Base-by-base conservation (phyloP, 192 early-diverging fungal species). In the Coemansia umbellata region DNA sequence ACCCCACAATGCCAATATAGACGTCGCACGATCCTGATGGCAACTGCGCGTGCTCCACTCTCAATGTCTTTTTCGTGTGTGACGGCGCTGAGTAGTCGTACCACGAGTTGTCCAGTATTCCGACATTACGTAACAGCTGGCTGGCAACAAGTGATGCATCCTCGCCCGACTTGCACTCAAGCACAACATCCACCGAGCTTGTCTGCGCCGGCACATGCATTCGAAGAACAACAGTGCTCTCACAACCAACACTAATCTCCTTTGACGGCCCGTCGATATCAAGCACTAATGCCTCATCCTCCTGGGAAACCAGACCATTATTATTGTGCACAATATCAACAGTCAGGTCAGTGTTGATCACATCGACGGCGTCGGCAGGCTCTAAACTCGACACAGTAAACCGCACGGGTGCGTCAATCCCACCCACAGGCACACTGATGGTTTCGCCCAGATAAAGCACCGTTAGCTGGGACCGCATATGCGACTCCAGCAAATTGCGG, bases 311-410 rank as follows among this genome's bases (percentile, higher is more conserved):
- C 17, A 8, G 26, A 7, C 43, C n/a, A 0, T 27, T 24, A 15
- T 14, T 15, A 0, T n/a, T 17, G 4, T 83, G 80, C 32, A 81
- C 73, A 44, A 93, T 85, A 53, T 92, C 89, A 5, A 94, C 86
- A 13, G 84, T 84, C 14, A 94, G 60, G 69, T 94, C 91, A 0
- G 87, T 88, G 54, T 94, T 85, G 3, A 88, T 81, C 2, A 88
- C 75, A 8, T 85, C 80, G 21, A 87, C 85, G 8, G 82, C 89
- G 3, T 66, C 53, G 1, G 67, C 72, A 0, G 87, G 87, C 64
- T 90, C 79, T 5, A 94, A 66, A 14, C 85, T 82, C 3, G 66
- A 69, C 0, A 94, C 84, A 8, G 80, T 43, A 54, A 92, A 91
- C 18, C 26, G 19, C 37, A 75, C 9, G 14, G 65, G 57, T 28